Percentiles rank a stretch among this genome's conserved stretches.
phyloP scores from a whole-genome alignment of 2,329 filamentous ascomycete genomes.

The Arachnomyces sp. region DNA sequence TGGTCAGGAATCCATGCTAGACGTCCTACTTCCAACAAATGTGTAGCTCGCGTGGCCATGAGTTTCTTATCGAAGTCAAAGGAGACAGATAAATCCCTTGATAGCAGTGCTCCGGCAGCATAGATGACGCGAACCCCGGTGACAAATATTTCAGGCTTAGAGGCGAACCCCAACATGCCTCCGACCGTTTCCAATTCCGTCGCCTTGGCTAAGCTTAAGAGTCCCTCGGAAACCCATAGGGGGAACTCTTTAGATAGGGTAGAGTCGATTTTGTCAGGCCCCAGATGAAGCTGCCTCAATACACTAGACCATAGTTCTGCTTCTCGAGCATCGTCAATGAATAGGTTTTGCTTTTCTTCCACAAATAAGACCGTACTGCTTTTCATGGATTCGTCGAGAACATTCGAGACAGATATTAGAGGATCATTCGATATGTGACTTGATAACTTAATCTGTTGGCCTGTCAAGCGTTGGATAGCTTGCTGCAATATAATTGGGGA shows the following conservation, averaged over 20 bases:
- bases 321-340: slow-evolving; percentile 73
- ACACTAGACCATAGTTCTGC: slow-evolving; percentile 58
- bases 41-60: slow-evolving; percentile 19
- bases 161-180: slow-evolving; percentile 65
- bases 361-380: slow-evolving; percentile 59
- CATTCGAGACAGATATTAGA: slow-evolving; percentile 17
- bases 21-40: slow-evolving; percentile 18
- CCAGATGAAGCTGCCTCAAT: slow-evolving; percentile 30
- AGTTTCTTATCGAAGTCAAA: slow-evolving; percentile 12
- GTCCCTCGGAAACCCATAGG: slow-evolving; percentile 27
- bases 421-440: slow-evolving; percentile 17
- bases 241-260: slow-evolving; percentile 16
- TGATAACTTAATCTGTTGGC: slow-evolving; percentile 12
- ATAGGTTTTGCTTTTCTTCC: slow-evolving; percentile 91
- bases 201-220: slow-evolving; percentile 20
- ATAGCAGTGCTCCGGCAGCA: slow-evolving; percentile 28
- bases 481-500: slow-evolving; percentile 28
- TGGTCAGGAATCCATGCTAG: slow-evolving; percentile 22
- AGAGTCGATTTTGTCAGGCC: slow-evolving; percentile 15
- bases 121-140: slow-evolving; percentile 33
- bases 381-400: slow-evolving; percentile 27
- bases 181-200: slow-evolving; percentile 40
- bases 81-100: slow-evolving; percentile 11
- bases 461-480: slow-evolving; percentile 33
- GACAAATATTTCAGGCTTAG: slow-evolving; percentile 58